Evolutionary conservation across 2,329 filamentous ascomycete genomes (phyloP).

Genomic region (Neopestalotiopsis rosae): DNA sequence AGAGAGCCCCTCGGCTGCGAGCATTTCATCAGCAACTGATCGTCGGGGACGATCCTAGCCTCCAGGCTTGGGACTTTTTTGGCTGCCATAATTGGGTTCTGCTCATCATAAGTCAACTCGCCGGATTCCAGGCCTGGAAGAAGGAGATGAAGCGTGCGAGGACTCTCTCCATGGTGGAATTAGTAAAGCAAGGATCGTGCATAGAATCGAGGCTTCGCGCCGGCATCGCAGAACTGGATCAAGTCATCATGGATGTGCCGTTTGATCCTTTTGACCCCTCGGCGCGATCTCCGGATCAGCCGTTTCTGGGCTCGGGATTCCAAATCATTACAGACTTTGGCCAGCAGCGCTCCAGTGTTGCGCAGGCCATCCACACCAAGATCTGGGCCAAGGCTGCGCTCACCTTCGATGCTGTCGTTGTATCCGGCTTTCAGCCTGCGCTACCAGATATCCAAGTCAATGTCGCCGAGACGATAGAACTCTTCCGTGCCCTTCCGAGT

Average conservation of each 20-base stretch:
- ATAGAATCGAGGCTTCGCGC: constrained; percentile 25
- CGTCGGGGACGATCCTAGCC: constrained; percentile 35
- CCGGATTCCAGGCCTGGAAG: constrained; percentile 61
- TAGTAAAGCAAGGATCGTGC: constrained; percentile 25
- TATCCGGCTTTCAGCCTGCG: constrained; percentile 29
- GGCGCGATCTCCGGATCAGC: constrained; percentile 22
- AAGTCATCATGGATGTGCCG: constrained; percentile 2
- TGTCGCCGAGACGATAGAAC: constrained; percentile 26
- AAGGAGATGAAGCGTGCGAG: constrained; percentile 48
- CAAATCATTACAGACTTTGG: constrained; percentile 20
- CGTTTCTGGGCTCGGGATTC: constrained; percentile 24
- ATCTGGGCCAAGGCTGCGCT: constrained; percentile 35
- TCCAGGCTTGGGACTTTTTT: constrained; percentile 55
- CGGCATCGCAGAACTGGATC: constrained; percentile 22
- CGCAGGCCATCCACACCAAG: constrained; percentile 27
- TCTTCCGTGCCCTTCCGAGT: constrained; percentile 26
- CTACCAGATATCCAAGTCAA: constrained; percentile 26
- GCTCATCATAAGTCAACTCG: constrained; percentile 58
- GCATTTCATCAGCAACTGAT: constrained; percentile 48
- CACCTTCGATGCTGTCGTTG: constrained; percentile 30
- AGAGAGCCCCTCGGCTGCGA: constrained; percentile 46
- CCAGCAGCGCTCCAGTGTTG: constrained; percentile 19
- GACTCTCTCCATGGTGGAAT: constrained; percentile 45
- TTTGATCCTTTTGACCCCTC: constrained; percentile 22
- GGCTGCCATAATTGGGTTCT: constrained; percentile 65